Percentiles rank a stretch among this genome's conserved stretches.
These are phyloP conservation scores for Ceratocystis cubensis DNA, from an alignment of 2,329 filamentous ascomycete species.

Conservation along the genomic window DNA sequence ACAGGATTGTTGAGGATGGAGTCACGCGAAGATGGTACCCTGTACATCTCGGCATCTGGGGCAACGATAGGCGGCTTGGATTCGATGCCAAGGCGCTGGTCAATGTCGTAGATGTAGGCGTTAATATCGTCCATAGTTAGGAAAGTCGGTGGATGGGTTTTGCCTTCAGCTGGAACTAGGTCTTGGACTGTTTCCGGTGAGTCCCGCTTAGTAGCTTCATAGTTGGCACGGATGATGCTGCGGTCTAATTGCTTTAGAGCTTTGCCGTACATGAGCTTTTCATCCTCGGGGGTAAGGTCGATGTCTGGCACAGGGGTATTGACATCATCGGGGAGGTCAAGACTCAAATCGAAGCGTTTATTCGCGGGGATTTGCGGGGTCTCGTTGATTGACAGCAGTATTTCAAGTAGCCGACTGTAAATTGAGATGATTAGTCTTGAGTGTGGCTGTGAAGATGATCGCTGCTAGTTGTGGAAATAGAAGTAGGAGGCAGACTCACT, in stretches of 20 bases:
- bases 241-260: slow-evolving; percentile 39
- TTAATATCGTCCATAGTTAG: slow-evolving; percentile 59
- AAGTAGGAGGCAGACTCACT: slow-evolving; percentile 46
- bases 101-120: slow-evolving; percentile 57
- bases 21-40: slow-evolving; percentile 32
- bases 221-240: slow-evolving; percentile 41
- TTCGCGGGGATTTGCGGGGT: slow-evolving; percentile 62
- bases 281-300: slow-evolving; percentile 29
- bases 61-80: slow-evolving; percentile 39
- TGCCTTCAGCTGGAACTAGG: slow-evolving; percentile 38
- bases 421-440: slow-evolving; percentile 21
- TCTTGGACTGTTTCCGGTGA: slow-evolving; percentile 46
- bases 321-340: slow-evolving; percentile 34
- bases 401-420: slow-evolving; percentile 68
- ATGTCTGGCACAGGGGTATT: slow-evolving; percentile 28
- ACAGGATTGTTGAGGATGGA: slow-evolving; percentile 56
- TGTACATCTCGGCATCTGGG: slow-evolving; percentile 33
- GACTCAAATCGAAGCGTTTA: slow-evolving; percentile 59
- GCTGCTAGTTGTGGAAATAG: not conserved
- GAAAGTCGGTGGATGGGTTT: slow-evolving; percentile 50
- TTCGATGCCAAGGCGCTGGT: slow-evolving; percentile 37
- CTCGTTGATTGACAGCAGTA: slow-evolving; percentile 82
- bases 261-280: slow-evolving; percentile 35
- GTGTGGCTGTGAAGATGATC: not conserved
- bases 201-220: slow-evolving; percentile 45